Conservation (phyloP, 805 yeast species). For the Kregervanrija pseudodelftensis region DNA sequence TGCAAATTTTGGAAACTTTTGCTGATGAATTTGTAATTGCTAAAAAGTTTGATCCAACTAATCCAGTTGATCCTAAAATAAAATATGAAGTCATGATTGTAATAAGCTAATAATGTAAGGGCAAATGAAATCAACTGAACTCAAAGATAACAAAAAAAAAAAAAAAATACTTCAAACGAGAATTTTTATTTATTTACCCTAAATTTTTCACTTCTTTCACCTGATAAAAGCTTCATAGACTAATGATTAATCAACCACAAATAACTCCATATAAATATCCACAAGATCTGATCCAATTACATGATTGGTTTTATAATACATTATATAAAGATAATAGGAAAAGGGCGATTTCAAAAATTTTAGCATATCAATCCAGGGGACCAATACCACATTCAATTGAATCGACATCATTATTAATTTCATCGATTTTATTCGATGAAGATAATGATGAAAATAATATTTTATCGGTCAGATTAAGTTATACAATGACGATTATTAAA, state of each 20-base stretch:
- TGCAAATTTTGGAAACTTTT: constrained; percentile 32
- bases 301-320: constrained; percentile 42
- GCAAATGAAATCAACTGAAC: neutral
- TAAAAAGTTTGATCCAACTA: constrained; percentile 58
- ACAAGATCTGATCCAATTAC: constrained; percentile 39
- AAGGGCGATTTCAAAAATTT: constrained; percentile 45
- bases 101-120: neutral
- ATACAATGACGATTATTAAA: constrained; percentile 68
- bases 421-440: constrained; percentile 39
- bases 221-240: neutral
- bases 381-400: constrained; percentile 67
- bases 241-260: constrained; percentile 20
- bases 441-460: constrained; percentile 22
- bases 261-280: constrained; percentile 29
- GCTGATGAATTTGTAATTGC: constrained; percentile 33
- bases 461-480: constrained; percentile 41
- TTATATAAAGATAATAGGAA: constrained; percentile 25
- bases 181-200: too few relatives aligned
- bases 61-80: constrained; percentile 71
- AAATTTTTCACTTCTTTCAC: neutral
- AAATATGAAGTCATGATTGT: constrained; percentile 17
- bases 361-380: constrained; percentile 53
- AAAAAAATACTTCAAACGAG: neutral
- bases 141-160: neutral
- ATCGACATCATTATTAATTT: constrained; percentile 50